Base-by-base conservation (phyloP, 768 basidiomycete genomes). In the Lactarius quietus region DNA sequence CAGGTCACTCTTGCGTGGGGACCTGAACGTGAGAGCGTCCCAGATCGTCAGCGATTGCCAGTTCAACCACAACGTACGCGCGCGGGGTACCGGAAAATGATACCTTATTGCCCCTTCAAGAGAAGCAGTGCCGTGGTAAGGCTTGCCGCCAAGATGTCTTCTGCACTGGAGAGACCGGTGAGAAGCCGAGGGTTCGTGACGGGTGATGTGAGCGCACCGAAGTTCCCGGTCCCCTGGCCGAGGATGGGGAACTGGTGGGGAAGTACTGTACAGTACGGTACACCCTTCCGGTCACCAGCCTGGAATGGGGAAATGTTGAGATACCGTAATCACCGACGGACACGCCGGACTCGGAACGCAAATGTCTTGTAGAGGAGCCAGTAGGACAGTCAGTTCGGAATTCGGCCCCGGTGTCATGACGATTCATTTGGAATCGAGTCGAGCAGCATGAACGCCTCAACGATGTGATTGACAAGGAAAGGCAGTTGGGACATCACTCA, bases 381-480 rank as follows among this genome's bases (percentile, higher is more conserved):
- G 57, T 9, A 17, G 33, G 36, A 41, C 29, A 6, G 51, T 52
- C 17, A 43, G 52, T 23, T 64, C 63, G 63, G 63, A 59, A 43
- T 51, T 59, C 58, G 63, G 63, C 28, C 33, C 63, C 52, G 63
- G 35, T 45, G 59, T 23, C 5, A 54, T 45, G 58, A 18, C 35
- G 57, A 35, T 20, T 28, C 41, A 6, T 59, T 52, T 9, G 56
- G 45, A 33, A 63, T 58, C 14, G 35, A 33, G 8, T 45, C 45
- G 57, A 59, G 52, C 17, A 51, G 43, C 23, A 41, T 38, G 43
- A 63, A 56, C 28, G 48, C 62, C 48, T 63, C 55, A 57, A 55
- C 23, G 31, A 59, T 18, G 52, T 45, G 31, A 59, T 39, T 33
- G 57, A 15, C 58, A 12, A 17, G 20, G 57, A 33, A 41, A 59